Conservation (phyloP, 768 basidiomycete genomes). For the Podaxis mareebaensis region DNA sequence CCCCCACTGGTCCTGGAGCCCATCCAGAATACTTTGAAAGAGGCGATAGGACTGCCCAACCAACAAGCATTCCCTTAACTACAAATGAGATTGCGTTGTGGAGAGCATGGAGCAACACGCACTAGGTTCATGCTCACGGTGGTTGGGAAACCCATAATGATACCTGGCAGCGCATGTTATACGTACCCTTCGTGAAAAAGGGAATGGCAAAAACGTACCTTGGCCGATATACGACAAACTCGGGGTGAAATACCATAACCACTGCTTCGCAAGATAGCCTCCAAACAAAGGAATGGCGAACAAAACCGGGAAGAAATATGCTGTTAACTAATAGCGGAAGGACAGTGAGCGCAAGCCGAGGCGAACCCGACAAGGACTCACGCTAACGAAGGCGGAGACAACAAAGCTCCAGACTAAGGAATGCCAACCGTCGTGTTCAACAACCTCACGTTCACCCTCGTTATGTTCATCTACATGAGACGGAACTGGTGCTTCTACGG, state of each 20-base stretch:
- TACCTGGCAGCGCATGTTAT: constrained; percentile 47
- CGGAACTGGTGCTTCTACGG: constrained; percentile 13
- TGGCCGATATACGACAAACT: constrained; percentile 92
- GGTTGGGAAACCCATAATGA: constrained; percentile 97
- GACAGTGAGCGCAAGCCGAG: not conserved
- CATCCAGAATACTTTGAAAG: constrained; percentile 79
- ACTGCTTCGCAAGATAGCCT: constrained; percentile 75
- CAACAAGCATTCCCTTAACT: constrained; percentile 87
- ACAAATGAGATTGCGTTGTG: not conserved
- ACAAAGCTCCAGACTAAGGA: constrained; percentile 78
- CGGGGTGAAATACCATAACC: constrained; percentile 94
- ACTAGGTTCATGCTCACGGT: constrained; percentile 92
- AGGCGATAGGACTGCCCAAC: constrained; percentile 94
- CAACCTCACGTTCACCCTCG: constrained; percentile 42
- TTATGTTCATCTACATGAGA: constrained; percentile 27
- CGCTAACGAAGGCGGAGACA: constrained; percentile 75
- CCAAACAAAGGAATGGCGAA: constrained; percentile 90
- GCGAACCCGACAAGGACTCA: constrained; percentile 32
- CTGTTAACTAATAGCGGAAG: constrained; percentile 58
- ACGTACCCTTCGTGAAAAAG: not conserved
- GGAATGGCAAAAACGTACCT: constrained; percentile 44
- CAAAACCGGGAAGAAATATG: constrained; percentile 88
- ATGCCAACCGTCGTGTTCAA: constrained; percentile 74
- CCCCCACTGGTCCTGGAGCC: constrained; percentile 91
- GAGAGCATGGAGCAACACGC: constrained; percentile 22